Conservation (phyloP, 164 flowering plant genomes). For the grape (Vitis vinifera) region DNA sequence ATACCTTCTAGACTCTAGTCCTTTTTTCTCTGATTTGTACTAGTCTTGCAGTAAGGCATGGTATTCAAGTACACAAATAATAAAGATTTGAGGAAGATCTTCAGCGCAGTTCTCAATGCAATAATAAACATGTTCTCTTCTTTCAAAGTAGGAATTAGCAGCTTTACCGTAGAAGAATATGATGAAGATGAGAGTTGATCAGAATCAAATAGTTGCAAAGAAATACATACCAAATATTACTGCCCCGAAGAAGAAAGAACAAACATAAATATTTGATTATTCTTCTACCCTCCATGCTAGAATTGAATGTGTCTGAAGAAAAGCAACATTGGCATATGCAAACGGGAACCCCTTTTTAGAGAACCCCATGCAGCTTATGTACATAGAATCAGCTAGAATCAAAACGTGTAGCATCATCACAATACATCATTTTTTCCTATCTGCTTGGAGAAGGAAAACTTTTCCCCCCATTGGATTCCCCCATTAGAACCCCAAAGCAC, state of each 20-base stretch:
- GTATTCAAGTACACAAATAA: too few relatives aligned
- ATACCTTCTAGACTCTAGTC: constrained; percentile 72
- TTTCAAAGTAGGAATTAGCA: too few relatives aligned
- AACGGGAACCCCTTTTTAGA: background rate
- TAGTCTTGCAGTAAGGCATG: too few relatives aligned
- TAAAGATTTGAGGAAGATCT: too few relatives aligned
- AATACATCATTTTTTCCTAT: constrained; percentile 2
- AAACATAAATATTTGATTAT: background rate
- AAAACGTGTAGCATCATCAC: constrained; percentile 3
- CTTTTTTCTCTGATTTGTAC: background rate
- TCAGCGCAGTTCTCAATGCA: too few relatives aligned
- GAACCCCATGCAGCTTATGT: constrained; percentile 16
- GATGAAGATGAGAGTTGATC: too few relatives aligned
- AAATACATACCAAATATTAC: too few relatives aligned
- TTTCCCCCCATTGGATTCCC: background rate
- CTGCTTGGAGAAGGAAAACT: constrained; percentile 11
- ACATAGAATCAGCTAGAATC: constrained; percentile 17
- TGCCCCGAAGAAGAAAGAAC: too few relatives aligned
- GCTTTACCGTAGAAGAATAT: too few relatives aligned
- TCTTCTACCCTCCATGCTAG: background rate
- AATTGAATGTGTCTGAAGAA: background rate
- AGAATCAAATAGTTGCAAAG: too few relatives aligned
- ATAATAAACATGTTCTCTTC: too few relatives aligned
- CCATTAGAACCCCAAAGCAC: constrained; percentile 5
- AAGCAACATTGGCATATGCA: background rate